A percentile compares a stretch with the other conserved stretches of the same genome.
Conservation (phyloP, 768 basidiomycete genomes). For the Calocybe indica region DNA sequence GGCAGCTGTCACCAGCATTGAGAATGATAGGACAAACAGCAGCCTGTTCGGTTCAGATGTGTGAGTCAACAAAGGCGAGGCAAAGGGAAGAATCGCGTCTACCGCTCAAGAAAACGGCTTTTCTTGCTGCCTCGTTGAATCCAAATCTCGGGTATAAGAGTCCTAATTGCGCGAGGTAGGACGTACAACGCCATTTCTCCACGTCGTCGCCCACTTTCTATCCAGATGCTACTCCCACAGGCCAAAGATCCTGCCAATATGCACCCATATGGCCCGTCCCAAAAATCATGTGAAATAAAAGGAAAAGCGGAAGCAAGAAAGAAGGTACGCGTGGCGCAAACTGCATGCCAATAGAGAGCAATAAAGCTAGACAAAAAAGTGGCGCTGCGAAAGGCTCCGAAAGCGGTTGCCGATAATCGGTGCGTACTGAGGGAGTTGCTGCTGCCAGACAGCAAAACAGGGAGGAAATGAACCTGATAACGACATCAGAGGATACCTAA, state of each 20-base stretch:
- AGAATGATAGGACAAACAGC: slow-evolving; percentile 56
- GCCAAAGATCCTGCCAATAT: slow-evolving; percentile 59
- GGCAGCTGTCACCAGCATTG: slow-evolving; percentile 59
- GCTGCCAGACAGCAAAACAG: slow-evolving; percentile 57
- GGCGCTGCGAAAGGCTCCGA: slow-evolving; percentile 58
- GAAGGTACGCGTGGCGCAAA: slow-evolving; percentile 66
- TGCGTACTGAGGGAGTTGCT: slow-evolving; percentile 40
- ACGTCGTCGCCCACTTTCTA: slow-evolving; percentile 64
- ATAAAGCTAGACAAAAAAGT: slow-evolving; percentile 70
- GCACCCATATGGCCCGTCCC: slow-evolving; percentile 73
- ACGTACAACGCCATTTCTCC: slow-evolving; percentile 82
- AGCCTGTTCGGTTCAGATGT: slow-evolving; percentile 29
- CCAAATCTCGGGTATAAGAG: slow-evolving; percentile 55
- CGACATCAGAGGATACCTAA: slow-evolving; percentile 1
- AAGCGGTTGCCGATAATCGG: slow-evolving; percentile 32
- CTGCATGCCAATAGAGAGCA: slow-evolving; percentile 60
- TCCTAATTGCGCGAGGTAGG: slow-evolving; percentile 61
- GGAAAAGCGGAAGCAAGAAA: slow-evolving; percentile 60
- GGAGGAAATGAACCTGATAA: slow-evolving; percentile 62
- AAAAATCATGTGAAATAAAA: slow-evolving; percentile 66
- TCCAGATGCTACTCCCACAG: slow-evolving; percentile 74
- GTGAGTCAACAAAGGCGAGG: background rate
- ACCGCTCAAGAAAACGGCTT: slow-evolving; percentile 52
- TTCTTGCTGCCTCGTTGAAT: slow-evolving; percentile 34
- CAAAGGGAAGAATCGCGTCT: slow-evolving; percentile 12